These are phyloP conservation scores for Amaranthus palmeri DNA, from an alignment of 148 eudicot species.

Conservation along the genomic window DNA sequence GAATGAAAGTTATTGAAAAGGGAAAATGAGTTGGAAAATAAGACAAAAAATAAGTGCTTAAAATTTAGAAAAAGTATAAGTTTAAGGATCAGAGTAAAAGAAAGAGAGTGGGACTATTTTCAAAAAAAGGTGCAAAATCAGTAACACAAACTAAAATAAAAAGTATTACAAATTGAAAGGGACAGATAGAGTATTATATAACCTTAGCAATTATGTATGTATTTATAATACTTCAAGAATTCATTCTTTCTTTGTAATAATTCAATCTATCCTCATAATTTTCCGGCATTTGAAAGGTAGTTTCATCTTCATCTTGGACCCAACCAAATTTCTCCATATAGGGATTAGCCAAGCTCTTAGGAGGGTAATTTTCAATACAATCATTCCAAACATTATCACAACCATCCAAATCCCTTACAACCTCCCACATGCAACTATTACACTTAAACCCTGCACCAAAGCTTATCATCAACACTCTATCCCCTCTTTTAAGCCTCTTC, in stretches of 20 bases:
- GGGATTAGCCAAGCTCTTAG: constrained; percentile 38
- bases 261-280: not conserved
- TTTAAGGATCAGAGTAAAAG: too few relatives aligned
- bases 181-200: too few relatives aligned
- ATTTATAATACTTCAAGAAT: not conserved
- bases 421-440: constrained; percentile 74
- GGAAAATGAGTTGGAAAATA: too few relatives aligned
- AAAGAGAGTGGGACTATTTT: too few relatives aligned
- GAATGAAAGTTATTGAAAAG: too few relatives aligned
- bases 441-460: constrained; percentile 71
- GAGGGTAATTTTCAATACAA: constrained; percentile 46
- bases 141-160: too few relatives aligned
- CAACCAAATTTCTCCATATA: constrained; percentile 63
- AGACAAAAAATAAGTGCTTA: too few relatives aligned
- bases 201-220: not conserved
- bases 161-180: too few relatives aligned
- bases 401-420: constrained; percentile 45
- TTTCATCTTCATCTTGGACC: constrained; percentile 41
- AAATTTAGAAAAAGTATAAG: too few relatives aligned
- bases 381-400: constrained; percentile 49
- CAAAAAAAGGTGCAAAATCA: too few relatives aligned
- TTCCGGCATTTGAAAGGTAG: constrained; percentile 31
- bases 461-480: constrained; percentile 46
- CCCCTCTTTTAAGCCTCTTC: constrained; percentile 45
- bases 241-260: not conserved